Evolutionary conservation across 1,284 basidiomycete species (phyloP).

Genomic region (Cronartium ribicola): DNA sequence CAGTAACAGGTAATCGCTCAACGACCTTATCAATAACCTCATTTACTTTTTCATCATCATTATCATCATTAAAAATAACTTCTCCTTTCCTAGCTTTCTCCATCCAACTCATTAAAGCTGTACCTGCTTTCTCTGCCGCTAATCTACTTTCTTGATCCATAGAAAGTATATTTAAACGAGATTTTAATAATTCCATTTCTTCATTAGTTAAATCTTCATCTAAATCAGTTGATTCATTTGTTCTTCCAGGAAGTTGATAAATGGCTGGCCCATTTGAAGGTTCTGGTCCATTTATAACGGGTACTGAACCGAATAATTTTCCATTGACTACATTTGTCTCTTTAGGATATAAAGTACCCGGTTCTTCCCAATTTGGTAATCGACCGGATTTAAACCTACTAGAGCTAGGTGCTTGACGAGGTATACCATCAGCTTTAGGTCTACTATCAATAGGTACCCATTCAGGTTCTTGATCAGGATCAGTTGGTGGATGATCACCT

Average conservation of each 20-base stretch:
- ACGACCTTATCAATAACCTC: neutral
- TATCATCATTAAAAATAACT: conserved; percentile 21
- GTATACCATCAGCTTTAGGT: conserved; percentile 17
- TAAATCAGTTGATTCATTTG: conserved; percentile 11
- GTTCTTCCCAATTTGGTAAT: conserved; percentile 3
- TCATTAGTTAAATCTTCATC: conserved; percentile 27
- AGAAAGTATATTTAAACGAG: conserved; percentile 18
- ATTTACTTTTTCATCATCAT: neutral
- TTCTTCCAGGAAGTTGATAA: conserved; percentile 14
- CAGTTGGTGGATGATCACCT: conserved; percentile 10
- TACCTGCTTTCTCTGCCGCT: conserved; percentile 20
- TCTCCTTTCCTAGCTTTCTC: conserved; percentile 32
- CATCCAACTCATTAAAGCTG: conserved; percentile 29
- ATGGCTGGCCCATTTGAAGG: conserved; percentile 15
- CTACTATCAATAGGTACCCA: conserved; percentile 33
- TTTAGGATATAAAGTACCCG: neutral
- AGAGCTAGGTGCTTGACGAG: neutral
- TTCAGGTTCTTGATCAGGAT: conserved; percentile 25
- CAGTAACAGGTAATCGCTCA: too few species aligned
- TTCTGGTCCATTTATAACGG: conserved; percentile 20
- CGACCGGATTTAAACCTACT: conserved; percentile 27
- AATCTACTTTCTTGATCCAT: conserved; percentile 40
- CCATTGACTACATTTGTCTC: conserved; percentile 22
- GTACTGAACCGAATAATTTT: conserved; percentile 22
- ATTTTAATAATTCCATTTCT: conserved; percentile 19